Evolutionary conservation across 495 filamentous ascomycete genomes (phyloP).

Genomic region (Neurospora sp.): DNA sequence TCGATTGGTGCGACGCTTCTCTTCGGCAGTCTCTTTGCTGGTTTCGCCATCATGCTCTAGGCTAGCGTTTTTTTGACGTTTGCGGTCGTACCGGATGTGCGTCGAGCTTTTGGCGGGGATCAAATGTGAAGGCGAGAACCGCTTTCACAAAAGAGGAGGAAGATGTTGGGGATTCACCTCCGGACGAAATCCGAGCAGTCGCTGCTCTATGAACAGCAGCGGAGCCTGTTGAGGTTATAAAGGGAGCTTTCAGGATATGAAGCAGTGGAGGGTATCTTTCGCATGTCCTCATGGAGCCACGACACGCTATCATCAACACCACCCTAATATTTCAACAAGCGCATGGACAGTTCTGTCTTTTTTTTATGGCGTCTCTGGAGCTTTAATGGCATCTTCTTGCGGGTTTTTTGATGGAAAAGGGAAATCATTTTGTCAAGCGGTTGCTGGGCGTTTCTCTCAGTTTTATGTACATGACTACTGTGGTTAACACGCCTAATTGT

Average conservation of each 20-base stretch:
- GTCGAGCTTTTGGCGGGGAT: not conserved
- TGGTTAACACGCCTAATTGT: not conserved
- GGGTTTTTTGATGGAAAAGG: not conserved
- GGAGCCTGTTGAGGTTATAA: not conserved
- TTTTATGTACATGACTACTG: not conserved
- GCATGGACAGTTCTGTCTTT: not conserved
- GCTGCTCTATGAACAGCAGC: not conserved
- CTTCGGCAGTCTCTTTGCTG: slow-evolving; percentile 50
- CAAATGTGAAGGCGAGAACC: not conserved
- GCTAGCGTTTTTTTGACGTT: not conserved
- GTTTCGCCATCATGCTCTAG: slow-evolving; percentile 53
- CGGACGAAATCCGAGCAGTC: not conserved
- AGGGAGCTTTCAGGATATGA: slow-evolving; percentile 2
- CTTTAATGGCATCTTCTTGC: not conserved
- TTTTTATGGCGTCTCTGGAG: not conserved
- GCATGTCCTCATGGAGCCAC: not conserved
- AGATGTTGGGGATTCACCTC: not conserved
- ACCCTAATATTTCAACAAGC: not conserved
- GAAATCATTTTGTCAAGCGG: not conserved
- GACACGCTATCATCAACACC: not conserved
- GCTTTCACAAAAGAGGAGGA: not conserved
- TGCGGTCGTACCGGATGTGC: not conserved
- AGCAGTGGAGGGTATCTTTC: not conserved
- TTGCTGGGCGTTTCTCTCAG: not conserved
- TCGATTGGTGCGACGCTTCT: slow-evolving; percentile 26